Conservation (phyloP, 352 stramenopile genomes). For the Pythium brachiatum region DNA sequence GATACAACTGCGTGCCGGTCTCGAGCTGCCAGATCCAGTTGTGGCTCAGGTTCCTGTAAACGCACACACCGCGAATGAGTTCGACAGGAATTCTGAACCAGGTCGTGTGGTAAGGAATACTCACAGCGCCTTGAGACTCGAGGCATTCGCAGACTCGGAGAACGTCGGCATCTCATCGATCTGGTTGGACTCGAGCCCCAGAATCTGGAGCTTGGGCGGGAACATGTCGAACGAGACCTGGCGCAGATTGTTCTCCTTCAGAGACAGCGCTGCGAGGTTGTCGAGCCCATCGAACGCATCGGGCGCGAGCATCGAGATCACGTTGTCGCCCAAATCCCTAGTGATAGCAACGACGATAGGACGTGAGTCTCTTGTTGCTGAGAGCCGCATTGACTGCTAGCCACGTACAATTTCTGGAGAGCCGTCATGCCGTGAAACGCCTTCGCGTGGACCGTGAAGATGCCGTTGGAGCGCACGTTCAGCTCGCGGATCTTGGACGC, state of each 20-base stretch:
- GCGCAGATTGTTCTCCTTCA: slow-evolving; percentile 53
- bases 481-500: slow-evolving; percentile 48
- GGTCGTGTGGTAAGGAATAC: slow-evolving; percentile 24
- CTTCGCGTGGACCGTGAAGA: slow-evolving; percentile 54
- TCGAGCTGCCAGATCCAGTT: slow-evolving; percentile 63
- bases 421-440: slow-evolving; percentile 55
- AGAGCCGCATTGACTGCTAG: too few relatives aligned
- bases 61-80: too few relatives aligned
- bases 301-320: slow-evolving; percentile 56
- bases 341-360: neutral
- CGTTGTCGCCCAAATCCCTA: slow-evolving; percentile 68
- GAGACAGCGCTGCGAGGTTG: slow-evolving; percentile 36
- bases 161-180: slow-evolving; percentile 58
- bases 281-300: slow-evolving; percentile 50
- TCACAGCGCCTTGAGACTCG: slow-evolving; percentile 45
- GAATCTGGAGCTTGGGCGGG: slow-evolving; percentile 34
- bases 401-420: slow-evolving; percentile 45
- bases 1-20: slow-evolving; percentile 43
- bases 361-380: too few relatives aligned
- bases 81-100: neutral
- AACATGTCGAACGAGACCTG: slow-evolving; percentile 38
- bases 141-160: slow-evolving; percentile 25
- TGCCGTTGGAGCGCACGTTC: slow-evolving; percentile 47
- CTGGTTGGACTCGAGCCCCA: slow-evolving; percentile 55
- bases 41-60: slow-evolving; percentile 66